Percentiles rank a stretch among this genome's conserved stretches.
These are phyloP conservation scores for Brasenia schreberi DNA, from an alignment of 164 flowering plant genomes.

Conservation along the genomic window DNA sequence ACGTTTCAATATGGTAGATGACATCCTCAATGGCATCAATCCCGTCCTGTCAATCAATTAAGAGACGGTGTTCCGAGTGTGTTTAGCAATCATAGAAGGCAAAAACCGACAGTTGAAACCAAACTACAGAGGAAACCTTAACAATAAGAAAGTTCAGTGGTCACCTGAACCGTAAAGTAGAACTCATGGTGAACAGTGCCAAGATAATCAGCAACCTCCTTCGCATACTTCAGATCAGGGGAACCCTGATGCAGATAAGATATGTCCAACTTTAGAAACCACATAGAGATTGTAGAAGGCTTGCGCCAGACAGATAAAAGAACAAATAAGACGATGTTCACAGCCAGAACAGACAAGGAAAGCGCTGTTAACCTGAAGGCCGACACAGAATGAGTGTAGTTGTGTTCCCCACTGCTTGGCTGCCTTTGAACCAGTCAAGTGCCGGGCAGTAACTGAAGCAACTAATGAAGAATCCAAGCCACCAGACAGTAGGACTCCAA, in stretches of 20 bases:
- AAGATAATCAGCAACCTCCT: slow-evolving; percentile 87
- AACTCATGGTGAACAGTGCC: slow-evolving; percentile 96
- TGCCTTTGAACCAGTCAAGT: slow-evolving; percentile 71
- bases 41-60: slow-evolving; percentile 45
- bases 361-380: slow-evolving; percentile 47
- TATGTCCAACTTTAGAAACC: neutral
- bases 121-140: neutral
- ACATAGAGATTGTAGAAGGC: neutral
- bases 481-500: slow-evolving; percentile 83
- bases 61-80: neutral
- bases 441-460: slow-evolving; percentile 69
- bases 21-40: slow-evolving; percentile 97
- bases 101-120: neutral
- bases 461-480: slow-evolving; percentile 91
- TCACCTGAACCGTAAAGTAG: slow-evolving; percentile 85
- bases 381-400: slow-evolving; percentile 93
- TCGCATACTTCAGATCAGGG: slow-evolving; percentile 87
- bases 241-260: slow-evolving; percentile 31
- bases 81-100: neutral
- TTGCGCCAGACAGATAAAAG: neutral
- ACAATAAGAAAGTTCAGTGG: neutral
- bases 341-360: neutral
- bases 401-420: slow-evolving; percentile 88
- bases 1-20: slow-evolving; percentile 81
- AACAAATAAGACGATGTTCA: neutral